Base-by-base conservation (phyloP, 2,329 filamentous ascomycete species). In the Hypoxylon sp. region DNA sequence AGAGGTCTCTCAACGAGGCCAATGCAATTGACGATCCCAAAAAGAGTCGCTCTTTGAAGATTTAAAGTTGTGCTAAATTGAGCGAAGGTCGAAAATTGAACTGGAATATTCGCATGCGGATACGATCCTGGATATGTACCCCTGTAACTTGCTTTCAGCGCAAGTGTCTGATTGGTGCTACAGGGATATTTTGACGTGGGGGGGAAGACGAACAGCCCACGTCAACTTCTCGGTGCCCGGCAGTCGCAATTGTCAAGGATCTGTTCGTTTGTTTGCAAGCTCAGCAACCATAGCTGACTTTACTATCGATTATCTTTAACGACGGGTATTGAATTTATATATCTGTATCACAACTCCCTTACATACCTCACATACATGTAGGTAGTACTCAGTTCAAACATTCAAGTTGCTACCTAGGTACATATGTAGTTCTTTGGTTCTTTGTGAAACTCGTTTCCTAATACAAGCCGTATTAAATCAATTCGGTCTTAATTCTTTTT, bases 141-240 rank as follows among this genome's bases (percentile, higher is more conserved):
- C 60, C 55, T 65, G 61, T 58, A 58, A 51, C 30, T 38, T 11
- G n/a, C 32, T 56, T 56, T 30, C 25, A 45, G 45, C 43, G 28
- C 53, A 34, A 25, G 10, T 43, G 5, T 53, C 53, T 56, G 11
- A 67, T 64, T 67, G 57, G 65, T 53, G 43, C 30, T 48, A 13
- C 46, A 52, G 55, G 58, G 65, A 52, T 68, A 10, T 34, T 36
- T 64, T 4, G 53, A 56, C 58, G 65, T 65, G 65, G 65, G 65
- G 65, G 30, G 60, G 34, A 45, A 60, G 19, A n/a, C 5, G 25
- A 49, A 64, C 28, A 62, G 61, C 61, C 61, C 61, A 68, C 57
- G 65, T 65, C 48, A 64, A 59, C 56, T 19, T 49, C n/a, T 58
- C 30, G 65, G 58, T 30, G 49, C 51, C 59, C 46, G 65, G 65